Evolutionary conservation across 768 basidiomycete genomes (phyloP).

Genomic region (Collybiopsis confluens): DNA sequence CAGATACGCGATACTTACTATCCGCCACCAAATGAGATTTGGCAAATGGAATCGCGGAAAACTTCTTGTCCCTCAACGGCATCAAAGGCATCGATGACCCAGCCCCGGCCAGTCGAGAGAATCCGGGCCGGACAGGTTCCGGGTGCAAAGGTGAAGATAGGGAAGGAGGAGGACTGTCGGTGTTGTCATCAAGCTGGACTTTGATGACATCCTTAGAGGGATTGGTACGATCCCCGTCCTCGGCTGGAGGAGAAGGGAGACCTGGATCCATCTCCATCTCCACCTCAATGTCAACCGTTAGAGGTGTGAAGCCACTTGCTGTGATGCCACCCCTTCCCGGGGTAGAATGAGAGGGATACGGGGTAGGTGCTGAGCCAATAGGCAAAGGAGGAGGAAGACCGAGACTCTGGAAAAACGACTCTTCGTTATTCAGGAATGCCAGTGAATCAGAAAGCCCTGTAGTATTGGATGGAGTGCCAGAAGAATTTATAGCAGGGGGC

Average conservation of each 20-base stretch:
- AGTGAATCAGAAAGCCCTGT: neutral
- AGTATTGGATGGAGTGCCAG: too few relatives aligned
- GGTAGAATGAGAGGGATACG: neutral
- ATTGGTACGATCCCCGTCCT: neutral
- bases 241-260: neutral
- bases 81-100: constrained; percentile 12
- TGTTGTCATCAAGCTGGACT: neutral
- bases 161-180: neutral
- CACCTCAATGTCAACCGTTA: constrained; percentile 1
- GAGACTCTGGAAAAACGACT: neutral
- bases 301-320: neutral
- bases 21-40: constrained; percentile 58
- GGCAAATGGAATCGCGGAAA: constrained; percentile 76
- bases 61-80: constrained; percentile 29
- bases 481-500: too few relatives aligned
- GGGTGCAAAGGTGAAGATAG: neutral
- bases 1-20: constrained; percentile 56
- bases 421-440: neutral
- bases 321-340: neutral
- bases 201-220: too few relatives aligned
- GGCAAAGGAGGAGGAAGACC: neutral
- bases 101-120: neutral
- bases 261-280: neutral
- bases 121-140: neutral
- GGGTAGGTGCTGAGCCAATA: neutral